Evolutionary conservation across 2,329 filamentous ascomycete genomes (phyloP), one percentile per base, ranked within the genome.

Genomic region (Trichothecium sympodiale): DNA sequence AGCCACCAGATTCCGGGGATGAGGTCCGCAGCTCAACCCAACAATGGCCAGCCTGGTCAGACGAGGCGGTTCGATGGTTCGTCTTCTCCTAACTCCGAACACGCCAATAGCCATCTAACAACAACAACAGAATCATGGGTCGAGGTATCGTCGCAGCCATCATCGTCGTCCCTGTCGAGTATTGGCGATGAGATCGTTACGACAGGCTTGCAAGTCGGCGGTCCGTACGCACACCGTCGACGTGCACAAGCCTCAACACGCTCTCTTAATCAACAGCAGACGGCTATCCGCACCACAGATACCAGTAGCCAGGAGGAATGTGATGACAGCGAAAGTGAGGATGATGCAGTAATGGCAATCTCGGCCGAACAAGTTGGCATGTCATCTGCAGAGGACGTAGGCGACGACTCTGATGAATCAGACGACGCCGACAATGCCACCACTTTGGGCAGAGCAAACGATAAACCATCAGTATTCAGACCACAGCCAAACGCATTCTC

Each of bases 401-500:
- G 61, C 34, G 53, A 60, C 29, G 67, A 70, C 26, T 66, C 62
- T 12, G 67, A 67, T 16, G 64, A 65, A 36, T 62, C 63, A 20
- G 69, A 67, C 28, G 54, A 79, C 39, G 80, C 87, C 44, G 87
- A 93, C 58, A 82, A 84, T 46, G 77, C 77, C 3, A 95, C 88
- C 1, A 86, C 88, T 1, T 68, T 95, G 36, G 58, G 38, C 12
- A 29, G 60, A 33, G 61, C 60, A 13, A 65, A 72, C 8, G 70
- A 75, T 41, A 58, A 62, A 27, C 57, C 64, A 4, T 25, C 20
- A 10, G 54, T 60, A 29, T 95, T 95, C 55, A 81, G 80, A 16
- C 89, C 89, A 8, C 86, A 94, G 50, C 88, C 88, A 6, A 94
- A 95, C 50, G 86, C 83, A 27, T 95, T 95, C 55, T 83, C 86